phyloP scores from a whole-genome alignment of 139 green algal species.

The Coccomyxa sp. region DNA sequence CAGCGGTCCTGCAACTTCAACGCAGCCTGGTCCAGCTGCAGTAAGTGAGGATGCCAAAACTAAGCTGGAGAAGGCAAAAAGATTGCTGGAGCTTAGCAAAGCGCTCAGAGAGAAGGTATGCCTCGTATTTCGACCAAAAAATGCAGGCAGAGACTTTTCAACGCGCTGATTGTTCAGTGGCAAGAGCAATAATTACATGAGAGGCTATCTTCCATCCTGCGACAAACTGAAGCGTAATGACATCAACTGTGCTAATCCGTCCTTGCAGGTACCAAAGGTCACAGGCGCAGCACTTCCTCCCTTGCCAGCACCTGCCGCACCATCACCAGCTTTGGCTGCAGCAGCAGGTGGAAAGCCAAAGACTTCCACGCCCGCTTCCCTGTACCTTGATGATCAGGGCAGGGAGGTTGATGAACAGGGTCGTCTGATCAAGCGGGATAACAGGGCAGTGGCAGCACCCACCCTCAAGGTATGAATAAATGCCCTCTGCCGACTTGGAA shows the following conservation, averaged over 20 bases:
- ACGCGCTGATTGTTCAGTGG: too few species aligned
- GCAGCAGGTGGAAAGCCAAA: background rate
- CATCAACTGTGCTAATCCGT: too few species aligned
- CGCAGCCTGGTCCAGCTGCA: background rate
- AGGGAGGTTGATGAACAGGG: conserved; percentile 52
- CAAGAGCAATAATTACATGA: too few species aligned
- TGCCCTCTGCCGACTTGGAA: background rate
- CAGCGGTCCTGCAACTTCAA: background rate
- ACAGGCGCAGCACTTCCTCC: background rate
- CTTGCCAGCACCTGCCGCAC: background rate
- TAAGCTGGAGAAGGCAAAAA: background rate
- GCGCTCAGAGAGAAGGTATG: background rate
- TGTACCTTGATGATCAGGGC: conserved; percentile 50
- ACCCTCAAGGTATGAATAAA: conserved; percentile 3
- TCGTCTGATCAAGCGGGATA: conserved; percentile 9
- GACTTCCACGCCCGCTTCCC: conserved; percentile 14
- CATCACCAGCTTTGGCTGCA: background rate
- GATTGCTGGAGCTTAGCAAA: background rate
- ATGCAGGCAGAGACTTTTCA: too few species aligned
- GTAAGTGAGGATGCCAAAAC: background rate
- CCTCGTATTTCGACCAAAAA: too few species aligned
- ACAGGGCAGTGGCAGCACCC: conserved; percentile 5
- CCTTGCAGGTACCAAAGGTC: background rate
- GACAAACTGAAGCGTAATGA: too few species aligned
- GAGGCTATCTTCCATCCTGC: too few species aligned